A percentile compares a stretch with the other conserved stretches of the same genome.
Conservation (phyloP, 2,329 filamentous ascomycete genomes). For the Hypoxylon sp. region DNA sequence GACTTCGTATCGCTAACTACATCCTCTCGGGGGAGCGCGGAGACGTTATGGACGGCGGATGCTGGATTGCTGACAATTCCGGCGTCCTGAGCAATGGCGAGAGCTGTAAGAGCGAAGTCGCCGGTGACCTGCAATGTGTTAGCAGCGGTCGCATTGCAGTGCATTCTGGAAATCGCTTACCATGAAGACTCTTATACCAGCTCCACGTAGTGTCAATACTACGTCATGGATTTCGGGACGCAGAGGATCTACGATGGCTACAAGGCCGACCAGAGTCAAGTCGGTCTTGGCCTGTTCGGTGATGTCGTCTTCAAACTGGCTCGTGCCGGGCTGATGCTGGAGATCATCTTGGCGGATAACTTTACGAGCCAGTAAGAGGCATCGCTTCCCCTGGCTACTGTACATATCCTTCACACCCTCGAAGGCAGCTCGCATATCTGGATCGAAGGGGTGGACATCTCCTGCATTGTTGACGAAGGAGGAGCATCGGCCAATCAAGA, state of each 20-base stretch:
- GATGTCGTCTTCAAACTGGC: constrained; percentile 68
- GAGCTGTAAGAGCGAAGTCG: constrained; percentile 80
- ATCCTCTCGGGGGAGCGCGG: constrained; percentile 60
- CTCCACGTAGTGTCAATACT: constrained; percentile 73
- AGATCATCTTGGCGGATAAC: constrained; percentile 58
- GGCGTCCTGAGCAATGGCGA: constrained; percentile 77
- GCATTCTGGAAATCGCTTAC: constrained; percentile 52
- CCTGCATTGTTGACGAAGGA: constrained; percentile 68
- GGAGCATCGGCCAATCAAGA: constrained; percentile 73
- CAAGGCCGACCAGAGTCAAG: constrained; percentile 77
- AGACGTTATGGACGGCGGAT: constrained; percentile 63
- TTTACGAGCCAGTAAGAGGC: constrained; percentile 75
- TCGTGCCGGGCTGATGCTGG: constrained; percentile 56
- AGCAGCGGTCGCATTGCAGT: not conserved
- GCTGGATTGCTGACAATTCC: constrained; percentile 72
- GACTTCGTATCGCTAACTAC: constrained; percentile 43
- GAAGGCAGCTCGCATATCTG: constrained; percentile 58
- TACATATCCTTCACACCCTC: constrained; percentile 74
- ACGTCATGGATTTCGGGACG: constrained; percentile 77
- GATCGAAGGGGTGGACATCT: constrained; percentile 62
- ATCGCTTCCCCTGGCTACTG: constrained; percentile 75
- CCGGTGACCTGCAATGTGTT: constrained; percentile 69
- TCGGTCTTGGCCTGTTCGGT: constrained; percentile 69
- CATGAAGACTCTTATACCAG: constrained; percentile 83
- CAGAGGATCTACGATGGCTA: constrained; percentile 83